Base-by-base conservation (phyloP, 169 alveolate species). In the Babesia caballi region DNA sequence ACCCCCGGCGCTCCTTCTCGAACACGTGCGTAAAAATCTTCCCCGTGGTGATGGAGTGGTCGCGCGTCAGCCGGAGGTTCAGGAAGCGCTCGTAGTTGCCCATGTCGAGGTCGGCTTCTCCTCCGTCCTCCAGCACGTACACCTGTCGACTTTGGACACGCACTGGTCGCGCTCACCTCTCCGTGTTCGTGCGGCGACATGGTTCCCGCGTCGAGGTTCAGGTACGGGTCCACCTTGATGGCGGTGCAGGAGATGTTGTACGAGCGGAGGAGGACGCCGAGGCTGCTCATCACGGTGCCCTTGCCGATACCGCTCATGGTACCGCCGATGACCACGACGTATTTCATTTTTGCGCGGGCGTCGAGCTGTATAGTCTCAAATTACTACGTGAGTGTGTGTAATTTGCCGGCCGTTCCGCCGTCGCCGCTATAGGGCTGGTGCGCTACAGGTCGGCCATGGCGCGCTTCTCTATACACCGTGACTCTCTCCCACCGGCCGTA, bases 141-240 rank as follows among this genome's bases (percentile, higher is more conserved):
- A 81, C 88, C 88, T 81, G 49, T n/a, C n/a, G n/a, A n/a, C n/a
- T n/a, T n/a, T n/a, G n/a, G n/a, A n/a, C n/a, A n/a, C n/a, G n/a
- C n/a, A n/a, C n/a, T n/a, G n/a, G n/a, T n/a, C n/a, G n/a, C n/a
- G n/a, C n/a, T n/a, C 32, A 95, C 98, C 82, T 97, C 99, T 14
- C 99, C 98, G 73, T 97, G 99, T 82, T 95, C 99, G 63, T 91
- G 92, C 27, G 99, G 99, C 51, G 97, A 91, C 98, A 97, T 95
- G 14, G 98, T 95, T 30, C 99, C 99, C 17, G 97, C 97, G 77
- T 95, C 97, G 19, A 86, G 75, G 59, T 94, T 95, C 47, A 96
- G 92, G 78, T 97, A 97, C 0, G 99, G 99, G 78, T 97, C 99
- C 50, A 97, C 92, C 78, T 97, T 97, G 36, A 97, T 93, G 30